These are phyloP conservation scores for Sonneratia alba DNA, from an alignment of 345 rosid genomes.

Conservation along the genomic window DNA sequence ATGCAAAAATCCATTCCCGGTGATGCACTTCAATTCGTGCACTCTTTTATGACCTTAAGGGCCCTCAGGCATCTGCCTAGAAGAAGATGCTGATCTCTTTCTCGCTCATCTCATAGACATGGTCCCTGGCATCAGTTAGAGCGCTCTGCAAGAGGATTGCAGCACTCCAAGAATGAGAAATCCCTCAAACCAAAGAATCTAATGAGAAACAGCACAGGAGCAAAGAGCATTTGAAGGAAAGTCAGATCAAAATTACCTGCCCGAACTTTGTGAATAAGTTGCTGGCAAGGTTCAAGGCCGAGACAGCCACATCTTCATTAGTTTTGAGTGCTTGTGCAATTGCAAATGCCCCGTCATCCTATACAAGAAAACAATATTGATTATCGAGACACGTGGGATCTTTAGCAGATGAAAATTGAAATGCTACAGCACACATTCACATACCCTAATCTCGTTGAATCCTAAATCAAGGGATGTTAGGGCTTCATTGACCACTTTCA, in stretches of 20 bases:
- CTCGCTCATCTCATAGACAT: constrained; percentile 89
- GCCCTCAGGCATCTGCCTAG: constrained; percentile 19
- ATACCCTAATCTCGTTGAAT: constrained; percentile 85
- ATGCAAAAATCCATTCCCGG: too few relatives aligned
- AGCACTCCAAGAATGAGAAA: not conserved
- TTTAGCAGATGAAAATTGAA: not conserved
- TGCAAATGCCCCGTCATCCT: constrained; percentile 96
- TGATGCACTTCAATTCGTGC: too few relatives aligned
- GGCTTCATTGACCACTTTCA: constrained; percentile 96
- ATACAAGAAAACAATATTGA: not conserved
- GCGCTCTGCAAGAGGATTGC: constrained; percentile 51
- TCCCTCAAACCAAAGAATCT: not conserved
- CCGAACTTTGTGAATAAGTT: constrained; percentile 94
- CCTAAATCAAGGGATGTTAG: constrained; percentile 75
- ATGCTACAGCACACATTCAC: constrained; percentile 5
- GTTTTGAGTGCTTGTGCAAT: constrained; percentile 93
- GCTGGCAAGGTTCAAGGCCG: constrained; percentile 70
- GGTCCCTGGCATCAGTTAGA: constrained; percentile 79
- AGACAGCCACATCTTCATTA: constrained; percentile 74
- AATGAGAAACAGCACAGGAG: not conserved
- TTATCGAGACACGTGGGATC: not conserved
- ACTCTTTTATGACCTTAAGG: too few relatives aligned
- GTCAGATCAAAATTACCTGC: constrained; percentile 39
- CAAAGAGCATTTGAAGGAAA: not conserved
- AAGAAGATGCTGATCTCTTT: constrained; percentile 80